Base-by-base conservation (phyloP, 2,329 filamentous ascomycete genomes). In the Sclerotinia subarctica region DNA sequence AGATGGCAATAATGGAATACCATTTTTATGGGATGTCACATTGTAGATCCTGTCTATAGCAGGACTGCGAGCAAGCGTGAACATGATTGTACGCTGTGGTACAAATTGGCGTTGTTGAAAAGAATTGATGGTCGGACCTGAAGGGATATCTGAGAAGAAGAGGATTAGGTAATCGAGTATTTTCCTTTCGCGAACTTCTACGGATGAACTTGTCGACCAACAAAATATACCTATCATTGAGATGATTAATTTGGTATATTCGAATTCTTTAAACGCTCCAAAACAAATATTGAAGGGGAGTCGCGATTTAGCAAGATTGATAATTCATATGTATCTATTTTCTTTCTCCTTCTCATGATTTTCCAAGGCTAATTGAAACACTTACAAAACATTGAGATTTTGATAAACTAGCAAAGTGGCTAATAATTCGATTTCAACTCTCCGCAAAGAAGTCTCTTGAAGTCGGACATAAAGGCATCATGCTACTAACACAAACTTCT, bases 81-180 rank as follows among this genome's bases (percentile, higher is more conserved):
- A 70, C 68, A 69, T 69, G 24, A 49, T 32, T 44, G 26, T 17
- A 24, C 13, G 24, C 3, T 21, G n/a, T 44, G 35, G 17, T 44
- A 64, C 26, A 53, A 6, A 2, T 35, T 51, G 10, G 21, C 38
- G 59, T 63, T 51, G 24, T 24, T 21, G 13, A 24, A 24, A 6
- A 17, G 24, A 19, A 57, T 42, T 42, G 24, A 6, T 26, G 21
- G 46, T 17, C 6, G 6, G n/a, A 38, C 5, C 3, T 21, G 21
- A 17, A 17, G 10, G 3, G 57, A 59, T 11, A 26, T 26, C 10
- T 26, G 15, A 38, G 29, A 6, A 5, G 46, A 38, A 21, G 15
- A 6, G 1, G 46, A n/a, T 58, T 58, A 57, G 21, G 21, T 57
- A 57, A 57, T 57, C 54, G 0, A 17, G 2, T n/a, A 57, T 21